Conservation (phyloP, 2,329 filamentous ascomycete species). For the Ceratocystis harringtonii region DNA sequence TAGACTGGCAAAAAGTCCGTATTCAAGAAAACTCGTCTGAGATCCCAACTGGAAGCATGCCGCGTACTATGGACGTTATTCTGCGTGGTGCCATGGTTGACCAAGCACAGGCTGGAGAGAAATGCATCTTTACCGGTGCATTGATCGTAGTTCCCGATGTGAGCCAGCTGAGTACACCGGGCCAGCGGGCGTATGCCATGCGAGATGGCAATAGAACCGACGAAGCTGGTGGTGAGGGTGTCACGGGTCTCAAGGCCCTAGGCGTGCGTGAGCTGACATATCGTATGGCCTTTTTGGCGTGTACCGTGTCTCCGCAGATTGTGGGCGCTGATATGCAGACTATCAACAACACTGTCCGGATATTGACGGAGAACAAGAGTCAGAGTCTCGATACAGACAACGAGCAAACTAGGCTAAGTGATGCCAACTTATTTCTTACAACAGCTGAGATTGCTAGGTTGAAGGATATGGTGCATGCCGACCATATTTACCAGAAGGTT, state of each 20-base stretch:
- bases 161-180: conserved; percentile 82
- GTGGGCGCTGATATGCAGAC: conserved; percentile 52
- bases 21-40: conserved; percentile 98
- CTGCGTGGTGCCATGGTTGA: conserved; percentile 94
- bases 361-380: conserved; percentile 64
- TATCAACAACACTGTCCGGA: conserved; percentile 15
- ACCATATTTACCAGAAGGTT: conserved; percentile 84
- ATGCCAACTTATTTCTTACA: conserved; percentile 28
- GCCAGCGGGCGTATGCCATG: conserved; percentile 65
- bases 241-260: conserved; percentile 77
- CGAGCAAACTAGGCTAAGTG: conserved; percentile 3
- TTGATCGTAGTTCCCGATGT: conserved; percentile 95
- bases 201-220: conserved; percentile 67
- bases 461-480: conserved; percentile 82
- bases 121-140: conserved; percentile 93
- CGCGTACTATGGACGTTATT: conserved; percentile 93
- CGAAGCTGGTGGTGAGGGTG: conserved; percentile 70
- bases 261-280: conserved; percentile 94
- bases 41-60: conserved; percentile 97
- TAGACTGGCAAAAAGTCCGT: conserved; percentile 98
- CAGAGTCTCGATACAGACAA: conserved; percentile 24
- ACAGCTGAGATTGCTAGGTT: conserved; percentile 84
- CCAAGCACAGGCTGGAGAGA: conserved; percentile 90
- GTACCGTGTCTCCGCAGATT: conserved; percentile 74
- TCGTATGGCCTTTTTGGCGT: conserved; percentile 87